Evolutionary conservation across 192 early-diverging fungal species (phyloP).

Genomic region (Entrophospora sp.): DNA sequence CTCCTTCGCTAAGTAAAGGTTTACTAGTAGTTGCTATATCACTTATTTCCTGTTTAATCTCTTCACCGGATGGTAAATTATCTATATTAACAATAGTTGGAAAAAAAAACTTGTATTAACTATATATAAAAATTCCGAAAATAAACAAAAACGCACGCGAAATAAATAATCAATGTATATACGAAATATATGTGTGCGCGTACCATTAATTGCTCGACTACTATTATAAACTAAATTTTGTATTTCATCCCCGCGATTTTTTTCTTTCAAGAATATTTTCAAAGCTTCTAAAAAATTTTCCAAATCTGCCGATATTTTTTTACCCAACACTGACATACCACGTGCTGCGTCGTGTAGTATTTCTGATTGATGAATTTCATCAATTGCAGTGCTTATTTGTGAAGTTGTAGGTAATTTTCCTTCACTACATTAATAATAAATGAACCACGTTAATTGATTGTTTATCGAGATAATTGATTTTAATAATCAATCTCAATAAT

Average conservation of each 20-base stretch:
- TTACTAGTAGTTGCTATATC: constrained; percentile 19
- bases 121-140: no score
- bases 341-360: constrained; percentile 21
- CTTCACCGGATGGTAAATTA: background rate
- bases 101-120: background rate
- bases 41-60: background rate
- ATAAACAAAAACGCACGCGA: background rate
- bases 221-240: constrained; percentile 31
- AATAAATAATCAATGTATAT: no score
- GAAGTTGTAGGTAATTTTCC: constrained; percentile 37
- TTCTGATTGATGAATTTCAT: constrained; percentile 25
- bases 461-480: no score
- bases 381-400: constrained; percentile 26
- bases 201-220: constrained; percentile 15
- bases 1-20: no score
- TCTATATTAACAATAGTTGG: background rate
- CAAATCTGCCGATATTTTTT: constrained; percentile 32
- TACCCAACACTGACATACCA: constrained; percentile 32
- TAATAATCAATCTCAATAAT: background rate
- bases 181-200: background rate
- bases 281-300: constrained; percentile 28
- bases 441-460: background rate
- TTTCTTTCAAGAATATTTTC: constrained; percentile 29
- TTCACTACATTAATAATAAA: constrained; percentile 10
- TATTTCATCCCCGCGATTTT: constrained; percentile 34